Base-by-base conservation (phyloP, 2,329 filamentous ascomycete species). In the Diaporthe batatas region DNA sequence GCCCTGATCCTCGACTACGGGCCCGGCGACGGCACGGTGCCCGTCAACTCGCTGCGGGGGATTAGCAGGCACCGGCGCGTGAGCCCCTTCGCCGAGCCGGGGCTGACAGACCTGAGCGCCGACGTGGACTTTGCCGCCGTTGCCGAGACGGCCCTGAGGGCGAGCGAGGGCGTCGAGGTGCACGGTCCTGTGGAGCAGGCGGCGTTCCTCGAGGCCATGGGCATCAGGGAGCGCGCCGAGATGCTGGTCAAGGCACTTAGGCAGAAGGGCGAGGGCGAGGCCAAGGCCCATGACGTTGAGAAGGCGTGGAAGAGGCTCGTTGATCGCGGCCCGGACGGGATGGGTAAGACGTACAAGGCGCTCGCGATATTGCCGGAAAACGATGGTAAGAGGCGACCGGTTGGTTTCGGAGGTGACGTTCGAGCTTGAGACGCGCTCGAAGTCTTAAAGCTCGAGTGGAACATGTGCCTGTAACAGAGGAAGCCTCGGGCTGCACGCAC, bases 1-100 rank as follows among this genome's bases (percentile, higher is more conserved):
- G 96, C 96, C 0, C 87, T 99, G n/a, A 94, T 99, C 77, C 90
- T 99, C 58, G 96, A 99, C 84, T 99, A 99, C 83, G 96, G 96
- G 23, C 93, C 96, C 6, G 83, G 90, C 3, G 87, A 91, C 72
- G 81, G 81, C 77, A 93, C 86, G 0, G 91, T 99, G 64, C 96
- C 96, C 3, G 86, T 93, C 74, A 97, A 98, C 86, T 97, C 95
- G 0, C 88, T 99, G 29, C 93, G 96, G 42, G 96, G 96, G 29
- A 98, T 99, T 81, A 90, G 91, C 47, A 86, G 88, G 18, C 96
- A 99, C 83, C 85, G 87, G 32, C 87, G 88, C 32, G 93, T 97
- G 58, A 95, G 91, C 29, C 94, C 96, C 5, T 94, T 99, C 78
- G 87, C 89, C 0, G 86, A 90, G 7, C 93, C 96, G 0, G 96